These are phyloP conservation scores for Talaromyces piceae DNA, from an alignment of 2,329 filamentous ascomycete species.

Conservation along the genomic window DNA sequence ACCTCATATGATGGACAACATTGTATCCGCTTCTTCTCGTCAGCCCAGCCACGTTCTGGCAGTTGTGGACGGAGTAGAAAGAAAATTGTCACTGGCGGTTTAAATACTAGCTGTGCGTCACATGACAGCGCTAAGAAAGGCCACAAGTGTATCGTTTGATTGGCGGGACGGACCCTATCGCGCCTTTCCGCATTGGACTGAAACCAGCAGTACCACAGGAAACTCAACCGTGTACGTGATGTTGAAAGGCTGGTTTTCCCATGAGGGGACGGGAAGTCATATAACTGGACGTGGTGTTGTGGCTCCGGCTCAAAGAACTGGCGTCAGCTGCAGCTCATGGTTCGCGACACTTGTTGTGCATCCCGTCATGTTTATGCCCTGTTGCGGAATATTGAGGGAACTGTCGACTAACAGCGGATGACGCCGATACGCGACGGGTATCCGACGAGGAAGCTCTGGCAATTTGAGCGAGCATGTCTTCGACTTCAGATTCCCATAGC, in stretches of 20 bases:
- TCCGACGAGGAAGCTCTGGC: not conserved
- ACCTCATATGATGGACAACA: no score
- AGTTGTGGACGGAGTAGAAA: not conserved
- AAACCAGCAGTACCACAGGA: not conserved
- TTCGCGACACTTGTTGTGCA: no score
- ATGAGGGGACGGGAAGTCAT: no score
- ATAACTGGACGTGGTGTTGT: no score
- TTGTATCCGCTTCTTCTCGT: no score
- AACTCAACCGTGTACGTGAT: no score
- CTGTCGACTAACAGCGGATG: not conserved
- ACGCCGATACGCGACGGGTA: not conserved
- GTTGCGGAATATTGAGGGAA: not conserved
- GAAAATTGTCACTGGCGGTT: not conserved
- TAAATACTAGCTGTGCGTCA: slow-evolving; percentile 19
- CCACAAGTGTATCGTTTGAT: slow-evolving; percentile 13
- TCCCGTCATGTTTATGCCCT: no score
- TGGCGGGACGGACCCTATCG: not conserved
- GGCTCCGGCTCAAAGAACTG: no score
- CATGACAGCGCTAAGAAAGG: slow-evolving; percentile 22
- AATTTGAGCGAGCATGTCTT: slow-evolving; percentile 3
- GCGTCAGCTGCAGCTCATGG: no score
- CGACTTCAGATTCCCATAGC: slow-evolving; percentile 6
- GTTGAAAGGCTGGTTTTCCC: no score
- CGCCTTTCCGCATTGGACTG: not conserved
- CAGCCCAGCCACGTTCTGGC: no score